Evolutionary conservation across 192 early-diverging fungal genomes (phyloP).

Genomic region (Coemansia sp.): DNA sequence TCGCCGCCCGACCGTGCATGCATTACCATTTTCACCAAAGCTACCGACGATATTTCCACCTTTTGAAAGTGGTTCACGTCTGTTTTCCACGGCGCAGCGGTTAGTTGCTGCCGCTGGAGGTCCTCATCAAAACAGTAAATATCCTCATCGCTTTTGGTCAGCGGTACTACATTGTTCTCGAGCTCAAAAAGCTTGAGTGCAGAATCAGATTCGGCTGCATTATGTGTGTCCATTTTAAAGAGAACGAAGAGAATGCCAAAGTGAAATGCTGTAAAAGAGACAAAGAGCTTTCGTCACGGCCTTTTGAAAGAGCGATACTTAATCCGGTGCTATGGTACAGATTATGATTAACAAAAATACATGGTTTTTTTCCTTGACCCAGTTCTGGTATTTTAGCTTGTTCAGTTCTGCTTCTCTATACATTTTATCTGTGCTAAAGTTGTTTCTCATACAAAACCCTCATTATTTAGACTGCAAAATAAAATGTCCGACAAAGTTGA

Average conservation of each 20-base stretch:
- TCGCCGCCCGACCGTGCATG: conserved; percentile 96
- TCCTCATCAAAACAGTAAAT: conserved; percentile 81
- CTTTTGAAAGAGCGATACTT: not conserved
- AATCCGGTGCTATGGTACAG: not conserved
- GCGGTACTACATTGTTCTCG: conserved; percentile 74
- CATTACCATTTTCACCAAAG: conserved; percentile 98
- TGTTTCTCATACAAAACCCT: no score
- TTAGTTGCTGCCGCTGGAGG: conserved; percentile 62
- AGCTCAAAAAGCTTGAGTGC: conserved; percentile 50
- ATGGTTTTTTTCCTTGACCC: not conserved
- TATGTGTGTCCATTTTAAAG: conserved; percentile 15
- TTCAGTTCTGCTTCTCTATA: not conserved
- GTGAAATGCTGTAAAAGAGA: conserved; percentile 5
- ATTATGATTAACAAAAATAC: conserved; percentile 4
- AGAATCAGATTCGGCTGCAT: conserved; percentile 7
- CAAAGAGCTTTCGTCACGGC: not conserved
- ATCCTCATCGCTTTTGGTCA: conserved; percentile 67
- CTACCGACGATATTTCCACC: conserved; percentile 91
- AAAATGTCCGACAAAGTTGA: conserved; percentile 12
- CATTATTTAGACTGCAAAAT: no score
- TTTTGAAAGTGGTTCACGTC: conserved; percentile 66
- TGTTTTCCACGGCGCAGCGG: conserved; percentile 78
- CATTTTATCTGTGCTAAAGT: not conserved
- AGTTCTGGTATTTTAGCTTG: not conserved
- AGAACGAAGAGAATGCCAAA: conserved; percentile 5